Base-by-base conservation (phyloP, 805 yeast species). In the Saturnispora dispora region DNA sequence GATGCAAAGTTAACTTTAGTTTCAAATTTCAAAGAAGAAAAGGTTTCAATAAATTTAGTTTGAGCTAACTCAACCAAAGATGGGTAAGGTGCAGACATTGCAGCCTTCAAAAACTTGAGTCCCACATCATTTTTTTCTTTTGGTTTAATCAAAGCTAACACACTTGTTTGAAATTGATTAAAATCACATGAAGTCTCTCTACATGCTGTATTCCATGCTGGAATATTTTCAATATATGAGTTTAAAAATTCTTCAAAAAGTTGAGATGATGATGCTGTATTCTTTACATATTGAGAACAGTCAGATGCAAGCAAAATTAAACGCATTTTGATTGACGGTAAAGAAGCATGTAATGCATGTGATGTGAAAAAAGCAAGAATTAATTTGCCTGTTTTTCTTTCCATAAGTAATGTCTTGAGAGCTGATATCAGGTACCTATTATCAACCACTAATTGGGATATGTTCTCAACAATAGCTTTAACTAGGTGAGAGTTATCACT, bases 301-400 rank as follows among this genome's bases (percentile, higher is more conserved):
- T 69, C 68, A 18, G 72, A 68, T n/a, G 83, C 63, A 37, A 74
- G 57, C n/a, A 65, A 60, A 53, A 83, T 62, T 3, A 83, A 68
- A 28, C 71, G 68, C 42, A 71, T 65, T 60, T 88, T 85, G 22
- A 87, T 71, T 20, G 67, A 73, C 22, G 85, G 83, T 23, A 81
- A 56, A 8, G 78, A 66, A 23, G 75, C 68, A 8, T 69, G 57
- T 37, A 71, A 63, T 60, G 87, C 85, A 64, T 88, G 93, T 51
- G 83, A 80, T 18, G 84, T 78, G 59, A 88, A 72, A 57, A 82
- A 85, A 0, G 89, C 77, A 50, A 82, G 64, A 44, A 77, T 71
- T 5, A 83, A 68, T 52, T 77, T 75, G 15, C 83, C 83, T 42
- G 76, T 62, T 53, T 77, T 80, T 58, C 75, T 78, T 61, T 82